Percentiles rank a stretch among this genome's conserved stretches.
phyloP scores from a whole-genome alignment of 495 filamentous ascomycete species.

The Penicillium nucicola region DNA sequence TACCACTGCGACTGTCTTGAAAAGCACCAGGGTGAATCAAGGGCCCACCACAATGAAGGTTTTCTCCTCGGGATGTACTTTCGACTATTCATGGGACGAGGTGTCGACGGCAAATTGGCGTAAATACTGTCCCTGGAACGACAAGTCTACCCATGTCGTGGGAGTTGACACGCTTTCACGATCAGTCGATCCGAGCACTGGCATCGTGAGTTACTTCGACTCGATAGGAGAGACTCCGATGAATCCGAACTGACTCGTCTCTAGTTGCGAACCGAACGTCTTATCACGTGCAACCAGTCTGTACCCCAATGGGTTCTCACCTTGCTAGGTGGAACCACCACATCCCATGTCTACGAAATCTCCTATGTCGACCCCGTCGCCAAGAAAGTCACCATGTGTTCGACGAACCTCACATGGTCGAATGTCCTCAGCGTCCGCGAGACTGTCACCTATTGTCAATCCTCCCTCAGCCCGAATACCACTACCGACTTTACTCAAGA shows the following conservation, averaged over 20 bases:
- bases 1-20: too few relatives aligned
- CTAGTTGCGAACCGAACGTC: conserved; percentile 87
- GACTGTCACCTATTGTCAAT: conserved; percentile 79
- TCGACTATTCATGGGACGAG: conserved; percentile 97
- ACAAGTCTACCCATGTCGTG: conserved; percentile 88
- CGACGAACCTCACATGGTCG: conserved; percentile 83
- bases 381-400: conserved; percentile 91
- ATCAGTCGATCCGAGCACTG: conserved; percentile 72
- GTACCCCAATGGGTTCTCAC: conserved; percentile 82
- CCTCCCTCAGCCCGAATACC: conserved; percentile 42
- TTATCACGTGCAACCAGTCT: conserved; percentile 91
- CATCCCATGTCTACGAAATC: conserved; percentile 87
- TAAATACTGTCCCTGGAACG: conserved; percentile 98
- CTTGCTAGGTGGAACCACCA: conserved; percentile 67
- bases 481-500: conserved; percentile 82
- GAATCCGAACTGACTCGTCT: conserved; percentile 10
- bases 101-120: conserved; percentile 99
- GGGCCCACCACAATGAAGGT: conserved; percentile 70
- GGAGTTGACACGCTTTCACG: conserved; percentile 90
- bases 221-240: background rate
- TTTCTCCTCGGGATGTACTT: conserved; percentile 81
- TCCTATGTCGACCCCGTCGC: conserved; percentile 82
- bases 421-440: conserved; percentile 87
- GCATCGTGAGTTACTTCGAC: conserved; percentile 63
- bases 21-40: background rate